A percentile compares a stretch with the other conserved stretches of the same genome.
phyloP scores from a whole-genome alignment of 2,329 filamentous ascomycete species.

The Macrophomina tecta region DNA sequence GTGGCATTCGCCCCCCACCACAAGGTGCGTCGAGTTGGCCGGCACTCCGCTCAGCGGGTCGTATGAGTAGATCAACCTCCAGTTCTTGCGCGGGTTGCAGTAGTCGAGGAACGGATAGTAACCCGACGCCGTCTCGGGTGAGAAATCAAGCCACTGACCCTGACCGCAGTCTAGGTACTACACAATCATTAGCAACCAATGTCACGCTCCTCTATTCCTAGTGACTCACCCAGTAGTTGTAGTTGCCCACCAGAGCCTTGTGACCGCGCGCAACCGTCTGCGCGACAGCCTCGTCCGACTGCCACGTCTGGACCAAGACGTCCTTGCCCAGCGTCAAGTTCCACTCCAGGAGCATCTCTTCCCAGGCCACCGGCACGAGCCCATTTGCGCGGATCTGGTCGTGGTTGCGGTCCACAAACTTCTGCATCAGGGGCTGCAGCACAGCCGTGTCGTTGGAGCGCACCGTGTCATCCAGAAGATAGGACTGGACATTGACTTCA shows the following conservation, averaged over 20 bases:
- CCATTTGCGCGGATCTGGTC: slow-evolving; percentile 66
- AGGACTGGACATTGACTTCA: slow-evolving; percentile 75
- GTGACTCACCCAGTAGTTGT: slow-evolving; percentile 72
- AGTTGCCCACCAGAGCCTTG: slow-evolving; percentile 76
- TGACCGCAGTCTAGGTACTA: slow-evolving; percentile 84
- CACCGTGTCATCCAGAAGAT: slow-evolving; percentile 75
- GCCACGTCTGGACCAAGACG: slow-evolving; percentile 81
- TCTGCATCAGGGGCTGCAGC: slow-evolving; percentile 77
- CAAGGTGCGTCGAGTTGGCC: slow-evolving; percentile 65
- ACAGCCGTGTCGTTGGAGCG: slow-evolving; percentile 68
- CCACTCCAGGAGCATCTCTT: slow-evolving; percentile 83
- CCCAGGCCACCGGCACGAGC: slow-evolving; percentile 81
- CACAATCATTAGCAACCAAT: not conserved
- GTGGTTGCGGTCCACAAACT: slow-evolving; percentile 75
- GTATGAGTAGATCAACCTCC: slow-evolving; percentile 81
- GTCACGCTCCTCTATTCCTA: not conserved
- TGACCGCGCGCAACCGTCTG: slow-evolving; percentile 67
- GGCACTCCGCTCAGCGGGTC: slow-evolving; percentile 70
- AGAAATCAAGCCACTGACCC: slow-evolving; percentile 78
- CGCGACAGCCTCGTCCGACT: slow-evolving; percentile 66
- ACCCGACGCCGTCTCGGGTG: slow-evolving; percentile 57
- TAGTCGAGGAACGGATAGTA: slow-evolving; percentile 74
- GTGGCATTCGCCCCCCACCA: slow-evolving; percentile 81
- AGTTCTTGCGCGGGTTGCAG: slow-evolving; percentile 80
- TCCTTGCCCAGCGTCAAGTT: slow-evolving; percentile 74